Conservation (phyloP, 306 rosid species). For the Neltuma alba region DNA sequence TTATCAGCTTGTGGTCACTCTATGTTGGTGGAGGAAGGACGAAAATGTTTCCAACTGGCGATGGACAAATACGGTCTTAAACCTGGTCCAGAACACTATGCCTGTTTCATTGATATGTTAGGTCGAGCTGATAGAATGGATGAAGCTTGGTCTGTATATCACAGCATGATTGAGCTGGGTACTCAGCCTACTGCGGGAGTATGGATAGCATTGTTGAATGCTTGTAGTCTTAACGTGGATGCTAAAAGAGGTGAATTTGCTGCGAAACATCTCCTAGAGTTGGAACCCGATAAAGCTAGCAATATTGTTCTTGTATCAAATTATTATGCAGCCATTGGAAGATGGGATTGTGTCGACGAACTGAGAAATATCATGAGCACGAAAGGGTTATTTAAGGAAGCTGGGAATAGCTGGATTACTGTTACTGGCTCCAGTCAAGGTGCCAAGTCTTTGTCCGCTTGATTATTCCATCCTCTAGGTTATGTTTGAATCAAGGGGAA, state of each 20-base stretch:
- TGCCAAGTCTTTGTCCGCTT: conserved; percentile 21
- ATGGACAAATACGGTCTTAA: conserved; percentile 51
- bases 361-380: conserved; percentile 52
- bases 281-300: conserved; percentile 44
- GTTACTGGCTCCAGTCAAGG: conserved; percentile 32
- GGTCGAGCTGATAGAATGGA: conserved; percentile 64
- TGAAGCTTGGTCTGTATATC: conserved; percentile 51
- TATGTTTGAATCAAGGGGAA: not conserved
- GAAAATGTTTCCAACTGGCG: conserved; percentile 44
- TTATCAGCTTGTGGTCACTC: conserved; percentile 54
- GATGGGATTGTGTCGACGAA: conserved; percentile 64
- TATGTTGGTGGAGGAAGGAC: conserved; percentile 68
- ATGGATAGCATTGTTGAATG: conserved; percentile 52
- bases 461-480: conserved; percentile 19
- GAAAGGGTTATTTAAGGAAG: conserved; percentile 63
- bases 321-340: conserved; percentile 62
- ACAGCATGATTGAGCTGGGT: conserved; percentile 43
- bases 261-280: conserved; percentile 38
- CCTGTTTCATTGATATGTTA: conserved; percentile 59
- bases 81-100: conserved; percentile 63
- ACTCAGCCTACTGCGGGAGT: conserved; percentile 41
- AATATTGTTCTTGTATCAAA: conserved; percentile 44
- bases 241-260: conserved; percentile 44
- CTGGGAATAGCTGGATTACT: conserved; percentile 61
- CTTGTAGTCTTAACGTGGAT: conserved; percentile 43